A percentile compares a stretch with the other conserved stretches of the same genome.
phyloP scores from a whole-genome alignment of 371 early-diverging fungal species.

The Syncephalastrum racemosum region DNA sequence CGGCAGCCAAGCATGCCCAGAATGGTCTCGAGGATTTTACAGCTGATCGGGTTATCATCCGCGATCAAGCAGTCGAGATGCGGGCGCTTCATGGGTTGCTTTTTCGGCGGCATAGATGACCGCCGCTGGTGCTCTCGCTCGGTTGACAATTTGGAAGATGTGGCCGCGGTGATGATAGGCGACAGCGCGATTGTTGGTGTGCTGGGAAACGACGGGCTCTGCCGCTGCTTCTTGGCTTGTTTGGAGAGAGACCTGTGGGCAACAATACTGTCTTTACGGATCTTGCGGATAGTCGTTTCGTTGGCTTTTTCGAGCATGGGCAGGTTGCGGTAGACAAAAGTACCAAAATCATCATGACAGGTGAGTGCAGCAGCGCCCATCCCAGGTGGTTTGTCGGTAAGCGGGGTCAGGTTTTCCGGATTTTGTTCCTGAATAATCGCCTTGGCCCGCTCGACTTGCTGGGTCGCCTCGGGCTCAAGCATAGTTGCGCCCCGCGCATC shows the following conservation, averaged over 20 bases:
- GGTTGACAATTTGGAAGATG: background rate
- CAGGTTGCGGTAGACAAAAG: constrained; percentile 90
- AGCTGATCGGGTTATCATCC: constrained; percentile 89
- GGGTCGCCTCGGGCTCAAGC: constrained; percentile 25
- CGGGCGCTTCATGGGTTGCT: constrained; percentile 13
- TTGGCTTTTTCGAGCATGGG: constrained; percentile 89
- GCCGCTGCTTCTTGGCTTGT: background rate
- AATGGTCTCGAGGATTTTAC: constrained; percentile 86
- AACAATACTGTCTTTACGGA: constrained; percentile 49
- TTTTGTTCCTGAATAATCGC: constrained; percentile 48
- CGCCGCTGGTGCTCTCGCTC: constrained; percentile 1
- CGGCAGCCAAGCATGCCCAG: constrained; percentile 70
- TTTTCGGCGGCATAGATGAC: background rate
- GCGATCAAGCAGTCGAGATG: constrained; percentile 67
- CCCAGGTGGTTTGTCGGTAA: background rate
- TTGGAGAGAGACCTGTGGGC: constrained; percentile 10
- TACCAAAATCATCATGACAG: constrained; percentile 77
- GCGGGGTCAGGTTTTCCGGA: constrained; percentile 20
- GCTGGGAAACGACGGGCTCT: background rate
- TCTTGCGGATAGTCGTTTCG: constrained; percentile 72
- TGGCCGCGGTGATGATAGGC: background rate
- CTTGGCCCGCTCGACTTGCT: constrained; percentile 35
- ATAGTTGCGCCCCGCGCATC: constrained; percentile 81
- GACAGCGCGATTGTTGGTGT: constrained; percentile 2
- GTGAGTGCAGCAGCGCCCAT: background rate